Conservation (phyloP, 2,329 filamentous ascomycete species). For the Graphium sp. region DNA sequence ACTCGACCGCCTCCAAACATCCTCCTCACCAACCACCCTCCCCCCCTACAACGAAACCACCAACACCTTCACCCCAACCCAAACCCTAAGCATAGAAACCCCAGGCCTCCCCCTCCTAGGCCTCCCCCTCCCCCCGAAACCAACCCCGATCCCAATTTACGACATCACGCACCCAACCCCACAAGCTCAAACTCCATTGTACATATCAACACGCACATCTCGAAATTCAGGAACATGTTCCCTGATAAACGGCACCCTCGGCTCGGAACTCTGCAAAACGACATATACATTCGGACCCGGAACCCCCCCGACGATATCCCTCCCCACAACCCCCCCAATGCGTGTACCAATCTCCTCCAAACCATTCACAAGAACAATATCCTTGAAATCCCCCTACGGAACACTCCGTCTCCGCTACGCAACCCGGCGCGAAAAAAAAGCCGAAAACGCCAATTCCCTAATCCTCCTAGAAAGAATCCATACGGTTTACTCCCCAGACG, state of each 20-base stretch:
- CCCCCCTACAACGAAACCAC: slow-evolving; percentile 12
- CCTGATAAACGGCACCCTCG: slow-evolving; percentile 24
- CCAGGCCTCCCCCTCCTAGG: slow-evolving; percentile 23
- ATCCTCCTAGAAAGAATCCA: slow-evolving; percentile 34
- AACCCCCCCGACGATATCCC: slow-evolving; percentile 26
- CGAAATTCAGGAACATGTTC: slow-evolving; percentile 28
- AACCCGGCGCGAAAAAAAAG: slow-evolving; percentile 24
- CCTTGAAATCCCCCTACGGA: slow-evolving; percentile 29
- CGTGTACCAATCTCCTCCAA: background rate
- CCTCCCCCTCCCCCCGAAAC: slow-evolving; percentile 19
- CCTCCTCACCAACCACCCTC: slow-evolving; percentile 6
- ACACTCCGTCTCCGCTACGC: slow-evolving; percentile 40
- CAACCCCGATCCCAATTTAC: slow-evolving; percentile 24
- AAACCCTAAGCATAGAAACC: slow-evolving; percentile 29
- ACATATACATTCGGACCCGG: slow-evolving; percentile 40
- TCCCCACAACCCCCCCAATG: background rate
- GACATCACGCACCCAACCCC: slow-evolving; percentile 16
- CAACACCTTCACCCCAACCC: slow-evolving; percentile 21
- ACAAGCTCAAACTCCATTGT: slow-evolving; percentile 20
- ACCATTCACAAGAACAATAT: slow-evolving; percentile 17
- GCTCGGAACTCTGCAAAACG: slow-evolving; percentile 25
- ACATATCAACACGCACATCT: slow-evolving; percentile 30
- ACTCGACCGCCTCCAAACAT: background rate
- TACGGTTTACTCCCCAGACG: slow-evolving; percentile 7
- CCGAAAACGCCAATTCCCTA: slow-evolving; percentile 19